phyloP scores from a whole-genome alignment of 2,329 filamentous ascomycete genomes.

The Byssoonygena ceratinophila region DNA sequence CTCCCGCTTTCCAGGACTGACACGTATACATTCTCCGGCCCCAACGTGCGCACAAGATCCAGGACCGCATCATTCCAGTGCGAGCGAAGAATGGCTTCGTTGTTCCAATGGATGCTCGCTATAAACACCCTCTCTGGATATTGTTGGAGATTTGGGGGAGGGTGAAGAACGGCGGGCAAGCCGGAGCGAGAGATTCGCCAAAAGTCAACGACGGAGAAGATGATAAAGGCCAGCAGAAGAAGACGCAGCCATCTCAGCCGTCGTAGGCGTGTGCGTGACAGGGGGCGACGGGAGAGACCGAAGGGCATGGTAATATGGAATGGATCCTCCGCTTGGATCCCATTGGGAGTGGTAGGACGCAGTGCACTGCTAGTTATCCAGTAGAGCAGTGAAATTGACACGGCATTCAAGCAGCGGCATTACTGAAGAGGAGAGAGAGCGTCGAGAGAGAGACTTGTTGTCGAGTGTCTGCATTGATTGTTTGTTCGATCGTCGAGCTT shows the following conservation, averaged over 20 bases:
- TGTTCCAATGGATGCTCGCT: slow-evolving; percentile 59
- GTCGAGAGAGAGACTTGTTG: no score
- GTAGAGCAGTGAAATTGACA: no score
- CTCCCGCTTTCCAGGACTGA: slow-evolving; percentile 59
- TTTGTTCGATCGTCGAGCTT: no score
- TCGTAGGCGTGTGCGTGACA: slow-evolving; percentile 3
- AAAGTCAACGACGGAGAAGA: slow-evolving; percentile 1
- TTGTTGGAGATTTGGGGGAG: neutral
- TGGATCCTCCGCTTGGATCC: neutral
- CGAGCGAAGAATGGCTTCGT: slow-evolving; percentile 47
- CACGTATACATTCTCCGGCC: slow-evolving; percentile 56
- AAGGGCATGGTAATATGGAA: neutral
- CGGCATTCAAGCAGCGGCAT: neutral
- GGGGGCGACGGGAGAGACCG: neutral
- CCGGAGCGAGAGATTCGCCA: slow-evolving; percentile 2
- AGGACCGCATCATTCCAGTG: slow-evolving; percentile 55
- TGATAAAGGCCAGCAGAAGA: neutral
- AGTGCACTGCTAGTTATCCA: neutral
- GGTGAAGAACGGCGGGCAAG: neutral
- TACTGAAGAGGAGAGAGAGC: neutral
- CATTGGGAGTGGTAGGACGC: neutral
- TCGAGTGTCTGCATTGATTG: no score
- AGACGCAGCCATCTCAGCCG: slow-evolving; percentile 1
- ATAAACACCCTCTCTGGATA: slow-evolving; percentile 41
- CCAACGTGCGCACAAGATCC: slow-evolving; percentile 47